These are phyloP conservation scores for Halocafeteria seosinensis DNA, from an alignment of 108 stramenopile species.

Conservation along the genomic window DNA sequence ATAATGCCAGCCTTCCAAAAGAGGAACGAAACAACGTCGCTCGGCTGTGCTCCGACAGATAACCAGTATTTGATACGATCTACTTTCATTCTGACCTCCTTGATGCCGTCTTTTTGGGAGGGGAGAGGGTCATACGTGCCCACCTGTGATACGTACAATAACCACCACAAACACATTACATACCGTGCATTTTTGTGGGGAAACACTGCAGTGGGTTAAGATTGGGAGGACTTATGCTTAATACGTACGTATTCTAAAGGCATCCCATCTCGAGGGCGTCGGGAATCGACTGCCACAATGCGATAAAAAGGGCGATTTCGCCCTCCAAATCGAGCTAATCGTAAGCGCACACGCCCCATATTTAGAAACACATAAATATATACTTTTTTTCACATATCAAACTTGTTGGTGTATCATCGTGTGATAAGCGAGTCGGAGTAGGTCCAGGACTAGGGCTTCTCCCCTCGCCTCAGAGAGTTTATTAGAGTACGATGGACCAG, in stretches of 20 bases:
- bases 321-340: conserved; percentile 82
- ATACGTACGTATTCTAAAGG: conserved; percentile 35
- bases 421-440: no score
- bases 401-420: no score
- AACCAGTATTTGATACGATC: conserved; percentile 86
- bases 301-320: conserved; percentile 82
- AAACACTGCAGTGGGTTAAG: no score
- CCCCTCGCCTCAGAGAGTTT: no score
- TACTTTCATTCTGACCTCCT: conserved; percentile 80
- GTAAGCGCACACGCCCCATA: conserved; percentile 21
- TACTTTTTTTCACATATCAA: no score
- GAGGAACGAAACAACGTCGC: conserved; percentile 77
- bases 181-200: no score
- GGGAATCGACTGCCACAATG: conserved; percentile 79
- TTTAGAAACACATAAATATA: no score
- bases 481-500: no score
- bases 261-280: conserved; percentile 71
- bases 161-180: no score
- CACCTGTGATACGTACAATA: conserved; percentile 32
- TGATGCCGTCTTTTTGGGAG: conserved; percentile 55
- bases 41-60: conserved; percentile 76
- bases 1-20: conserved; percentile 20
- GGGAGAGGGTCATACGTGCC: conserved; percentile 95
- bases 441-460: no score
- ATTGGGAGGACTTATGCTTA: no score